Evolutionary conservation across 192 early-diverging fungal species (phyloP).

Genomic region (Podila verticillata): DNA sequence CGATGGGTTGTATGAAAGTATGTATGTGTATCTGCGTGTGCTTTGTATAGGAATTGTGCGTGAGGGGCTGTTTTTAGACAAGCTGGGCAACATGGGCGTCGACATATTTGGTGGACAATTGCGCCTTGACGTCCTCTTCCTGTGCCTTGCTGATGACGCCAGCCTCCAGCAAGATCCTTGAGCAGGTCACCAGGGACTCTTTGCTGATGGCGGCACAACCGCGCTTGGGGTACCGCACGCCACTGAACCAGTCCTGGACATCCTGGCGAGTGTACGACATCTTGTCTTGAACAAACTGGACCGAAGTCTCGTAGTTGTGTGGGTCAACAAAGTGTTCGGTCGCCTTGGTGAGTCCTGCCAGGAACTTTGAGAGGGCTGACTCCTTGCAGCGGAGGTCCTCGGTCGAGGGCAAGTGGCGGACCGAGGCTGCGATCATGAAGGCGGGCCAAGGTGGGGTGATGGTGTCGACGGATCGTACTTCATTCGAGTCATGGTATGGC

Average conservation of each 20-base stretch:
- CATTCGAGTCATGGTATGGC: slow-evolving; percentile 75
- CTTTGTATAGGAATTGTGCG: not conserved
- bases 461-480: slow-evolving; percentile 75
- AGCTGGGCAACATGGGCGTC: slow-evolving; percentile 5
- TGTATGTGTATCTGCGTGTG: not conserved
- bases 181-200: slow-evolving; percentile 57
- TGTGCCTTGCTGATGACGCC: slow-evolving; percentile 57
- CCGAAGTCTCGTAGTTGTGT: slow-evolving; percentile 54
- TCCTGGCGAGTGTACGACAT: slow-evolving; percentile 65
- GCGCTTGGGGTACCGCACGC: slow-evolving; percentile 59
- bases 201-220: slow-evolving; percentile 54
- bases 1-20: not conserved
- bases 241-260: slow-evolving; percentile 74
- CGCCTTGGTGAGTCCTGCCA: slow-evolving; percentile 45
- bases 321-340: slow-evolving; percentile 56
- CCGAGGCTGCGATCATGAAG: slow-evolving; percentile 81
- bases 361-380: slow-evolving; percentile 50
- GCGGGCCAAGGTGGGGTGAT: slow-evolving; percentile 93
- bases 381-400: slow-evolving; percentile 17
- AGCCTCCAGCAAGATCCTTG: slow-evolving; percentile 63
- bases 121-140: slow-evolving; percentile 23
- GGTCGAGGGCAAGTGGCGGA: slow-evolving; percentile 42
- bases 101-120: slow-evolving; percentile 27
- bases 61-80: not conserved
- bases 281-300: slow-evolving; percentile 57